These are phyloP conservation scores for Candida cerambycidarum DNA, from an alignment of 805 yeast genomes.

Conservation along the genomic window DNA sequence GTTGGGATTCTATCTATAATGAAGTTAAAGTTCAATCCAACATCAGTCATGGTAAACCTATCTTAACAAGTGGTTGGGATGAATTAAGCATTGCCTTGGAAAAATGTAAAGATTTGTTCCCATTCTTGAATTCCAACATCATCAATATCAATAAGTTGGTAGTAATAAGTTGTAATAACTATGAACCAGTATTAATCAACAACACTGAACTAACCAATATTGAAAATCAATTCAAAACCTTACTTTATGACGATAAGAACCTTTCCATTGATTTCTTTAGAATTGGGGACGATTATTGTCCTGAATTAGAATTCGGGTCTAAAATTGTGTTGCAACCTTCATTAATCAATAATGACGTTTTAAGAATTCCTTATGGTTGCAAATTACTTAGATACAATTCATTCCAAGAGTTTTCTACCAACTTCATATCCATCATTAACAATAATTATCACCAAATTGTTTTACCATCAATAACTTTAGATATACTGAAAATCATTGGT, in stretches of 20 bases:
- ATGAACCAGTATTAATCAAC: conserved; percentile 5
- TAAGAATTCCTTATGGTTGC: conserved; percentile 20
- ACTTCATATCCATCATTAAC: conserved; percentile 15
- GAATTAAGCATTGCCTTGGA: conserved; percentile 25
- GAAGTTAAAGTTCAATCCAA: conserved; percentile 30
- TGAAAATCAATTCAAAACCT: conserved; percentile 13
- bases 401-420: conserved; percentile 18
- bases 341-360: conserved; percentile 13
- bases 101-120: conserved; percentile 27
- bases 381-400: conserved; percentile 18
- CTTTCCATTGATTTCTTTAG: conserved; percentile 25
- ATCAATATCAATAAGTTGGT: conserved; percentile 15
- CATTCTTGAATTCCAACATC: conserved; percentile 20
- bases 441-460: conserved; percentile 19
- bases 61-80: conserved; percentile 18
- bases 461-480: conserved; percentile 22
- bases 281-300: conserved; percentile 21
- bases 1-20: conserved; percentile 47
- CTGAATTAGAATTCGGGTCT: conserved; percentile 16
- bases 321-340: conserved; percentile 13
- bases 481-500: conserved; percentile 18
- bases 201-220: conserved; percentile 7
- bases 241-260: conserved; percentile 16
- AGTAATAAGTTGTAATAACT: conserved; percentile 16
- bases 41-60: conserved; percentile 10